phyloP scores from a whole-genome alignment of 75 land plant species.

The Selaginella moellendorffii region DNA sequence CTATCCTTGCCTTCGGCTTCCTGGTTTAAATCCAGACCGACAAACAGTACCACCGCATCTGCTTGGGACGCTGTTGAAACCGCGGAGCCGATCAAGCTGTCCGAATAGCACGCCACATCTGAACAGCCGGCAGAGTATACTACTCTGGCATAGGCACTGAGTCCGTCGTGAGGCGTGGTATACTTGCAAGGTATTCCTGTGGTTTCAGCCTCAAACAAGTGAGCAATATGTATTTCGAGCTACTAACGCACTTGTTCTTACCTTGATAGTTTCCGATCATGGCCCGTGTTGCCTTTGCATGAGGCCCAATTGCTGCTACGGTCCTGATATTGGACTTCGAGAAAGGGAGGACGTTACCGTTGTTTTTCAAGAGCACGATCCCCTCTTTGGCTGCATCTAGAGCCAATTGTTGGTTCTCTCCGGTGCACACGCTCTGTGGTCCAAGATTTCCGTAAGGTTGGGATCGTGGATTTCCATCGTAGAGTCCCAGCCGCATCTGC shows the following conservation, averaged over 20 bases:
- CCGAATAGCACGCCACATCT: conserved; percentile 31
- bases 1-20: conserved; percentile 64
- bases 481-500: neutral
- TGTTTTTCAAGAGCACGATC: conserved; percentile 86
- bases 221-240: neutral
- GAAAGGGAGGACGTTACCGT: conserved; percentile 47
- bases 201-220: neutral
- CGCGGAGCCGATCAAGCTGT: conserved; percentile 26
- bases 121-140: conserved; percentile 43
- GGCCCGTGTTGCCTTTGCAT: conserved; percentile 37
- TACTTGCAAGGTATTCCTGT: conserved; percentile 65
- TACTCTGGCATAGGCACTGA: conserved; percentile 31
- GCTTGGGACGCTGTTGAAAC: conserved; percentile 34
- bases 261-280: conserved; percentile 77
- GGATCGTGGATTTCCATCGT: neutral
- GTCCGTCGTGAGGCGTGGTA: conserved; percentile 42
- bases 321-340: conserved; percentile 16
- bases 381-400: conserved; percentile 57
- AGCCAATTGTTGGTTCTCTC: neutral
- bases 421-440: neutral
- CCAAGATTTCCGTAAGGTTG: conserved; percentile 2
- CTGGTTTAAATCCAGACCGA: conserved; percentile 67
- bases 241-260: too few species aligned
- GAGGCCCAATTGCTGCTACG: conserved; percentile 76
- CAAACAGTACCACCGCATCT: conserved; percentile 60